Percentiles rank a stretch among this genome's conserved stretches.
These are phyloP conservation scores for Kodamaea derodonti DNA, from an alignment of 1,139 yeast genomes.

Conservation along the genomic window DNA sequence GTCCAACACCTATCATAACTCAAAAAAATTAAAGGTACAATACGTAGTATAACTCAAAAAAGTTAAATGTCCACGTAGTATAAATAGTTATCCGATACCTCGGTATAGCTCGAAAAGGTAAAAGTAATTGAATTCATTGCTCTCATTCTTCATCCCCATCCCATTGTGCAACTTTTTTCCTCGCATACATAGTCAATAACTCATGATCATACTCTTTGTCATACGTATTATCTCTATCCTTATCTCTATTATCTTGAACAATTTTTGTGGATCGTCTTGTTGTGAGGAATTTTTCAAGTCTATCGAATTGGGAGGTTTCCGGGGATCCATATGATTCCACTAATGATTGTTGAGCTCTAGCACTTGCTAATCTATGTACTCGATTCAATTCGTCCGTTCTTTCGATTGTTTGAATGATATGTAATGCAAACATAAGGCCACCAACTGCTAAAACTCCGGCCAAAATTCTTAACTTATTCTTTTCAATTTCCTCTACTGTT, in stretches of 20 bases:
- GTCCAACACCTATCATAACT: too few species aligned
- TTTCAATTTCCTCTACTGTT: conserved; percentile 39
- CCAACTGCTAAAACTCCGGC: conserved; percentile 40
- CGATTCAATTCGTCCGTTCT: conserved; percentile 39
- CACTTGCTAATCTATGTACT: conserved; percentile 42
- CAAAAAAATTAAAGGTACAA: too few species aligned
- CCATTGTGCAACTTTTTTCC: conserved; percentile 20
- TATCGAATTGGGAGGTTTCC: conserved; percentile 45
- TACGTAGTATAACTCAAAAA: too few species aligned
- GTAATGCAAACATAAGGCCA: conserved; percentile 38
- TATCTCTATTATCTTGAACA: conserved; percentile 18
- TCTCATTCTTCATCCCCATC: conserved; percentile 7
- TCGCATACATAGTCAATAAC: conserved; percentile 33
- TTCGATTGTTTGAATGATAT: conserved; percentile 42
- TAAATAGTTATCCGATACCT: too few species aligned
- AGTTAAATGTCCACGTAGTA: too few species aligned
- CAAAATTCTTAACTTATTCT: conserved; percentile 45
- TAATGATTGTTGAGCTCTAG: conserved; percentile 38
- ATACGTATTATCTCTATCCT: conserved; percentile 13
- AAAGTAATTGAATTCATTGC: too few species aligned
- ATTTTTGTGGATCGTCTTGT: conserved; percentile 44
- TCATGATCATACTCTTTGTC: conserved; percentile 22
- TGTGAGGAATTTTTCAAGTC: conserved; percentile 58
- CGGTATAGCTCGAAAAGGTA: too few species aligned
- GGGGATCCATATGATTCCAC: neutral